These are phyloP conservation scores for Cryptosporidium felis DNA, from an alignment of 169 alveolate genomes.

Conservation along the genomic window DNA sequence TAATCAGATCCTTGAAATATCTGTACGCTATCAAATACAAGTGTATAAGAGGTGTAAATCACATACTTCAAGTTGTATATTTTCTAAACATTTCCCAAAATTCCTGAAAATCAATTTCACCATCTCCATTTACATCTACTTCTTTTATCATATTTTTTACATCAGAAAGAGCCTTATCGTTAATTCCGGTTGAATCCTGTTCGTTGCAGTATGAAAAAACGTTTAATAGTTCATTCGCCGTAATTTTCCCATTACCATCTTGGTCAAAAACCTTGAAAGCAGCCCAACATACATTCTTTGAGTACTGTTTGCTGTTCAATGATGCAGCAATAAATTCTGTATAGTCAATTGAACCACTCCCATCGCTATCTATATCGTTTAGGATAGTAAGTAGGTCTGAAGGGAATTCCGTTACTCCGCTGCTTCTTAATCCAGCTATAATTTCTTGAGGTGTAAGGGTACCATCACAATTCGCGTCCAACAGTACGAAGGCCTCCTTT, in stretches of 20 bases:
- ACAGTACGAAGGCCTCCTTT: slow-evolving; percentile 72
- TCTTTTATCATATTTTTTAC: slow-evolving; percentile 73
- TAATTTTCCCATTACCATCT: slow-evolving; percentile 82
- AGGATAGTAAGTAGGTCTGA: slow-evolving; percentile 79
- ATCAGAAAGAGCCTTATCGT: slow-evolving; percentile 46
- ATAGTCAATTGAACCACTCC: slow-evolving; percentile 86
- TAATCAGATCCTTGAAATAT: neutral
- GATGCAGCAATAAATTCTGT: slow-evolving; percentile 85
- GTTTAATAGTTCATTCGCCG: slow-evolving; percentile 79
- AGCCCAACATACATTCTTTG: slow-evolving; percentile 74
- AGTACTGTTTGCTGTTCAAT: slow-evolving; percentile 77
- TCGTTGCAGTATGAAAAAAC: slow-evolving; percentile 76
- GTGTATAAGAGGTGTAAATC: neutral
- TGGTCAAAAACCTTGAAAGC: slow-evolving; percentile 84
- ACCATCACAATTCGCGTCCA: slow-evolving; percentile 78
- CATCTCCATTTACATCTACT: slow-evolving; percentile 80
- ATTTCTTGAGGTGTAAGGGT: slow-evolving; percentile 75
- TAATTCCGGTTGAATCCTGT: slow-evolving; percentile 70
- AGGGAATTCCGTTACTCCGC: slow-evolving; percentile 78
- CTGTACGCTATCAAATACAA: neutral
- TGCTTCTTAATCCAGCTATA: slow-evolving; percentile 73
- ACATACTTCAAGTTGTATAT: neutral
- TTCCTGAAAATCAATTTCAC: slow-evolving; percentile 72
- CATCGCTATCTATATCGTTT: slow-evolving; percentile 86
- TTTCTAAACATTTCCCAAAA: slow-evolving; percentile 75